Conservation (phyloP, 2,329 filamentous ascomycete species). For the Zasmidium angulare region DNA sequence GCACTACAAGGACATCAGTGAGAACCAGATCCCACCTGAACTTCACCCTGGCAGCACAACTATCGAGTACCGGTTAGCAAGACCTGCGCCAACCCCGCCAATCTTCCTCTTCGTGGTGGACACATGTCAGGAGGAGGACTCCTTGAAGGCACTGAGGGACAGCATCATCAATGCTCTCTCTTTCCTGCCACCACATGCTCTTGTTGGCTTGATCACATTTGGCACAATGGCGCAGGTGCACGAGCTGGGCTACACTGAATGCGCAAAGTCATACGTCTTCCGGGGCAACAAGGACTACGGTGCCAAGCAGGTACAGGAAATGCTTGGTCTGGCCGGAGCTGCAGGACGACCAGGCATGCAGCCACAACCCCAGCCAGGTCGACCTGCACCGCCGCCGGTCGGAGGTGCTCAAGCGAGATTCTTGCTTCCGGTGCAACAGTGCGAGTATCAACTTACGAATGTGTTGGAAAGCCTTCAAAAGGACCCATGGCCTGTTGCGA, state of each 20-base stretch:
- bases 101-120: conserved; percentile 88
- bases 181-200: conserved; percentile 74
- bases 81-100: conserved; percentile 79
- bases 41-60: conserved; percentile 79
- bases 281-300: conserved; percentile 95
- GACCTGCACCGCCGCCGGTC: conserved; percentile 63
- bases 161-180: conserved; percentile 84
- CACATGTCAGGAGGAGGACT: conserved; percentile 85
- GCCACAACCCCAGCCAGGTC: conserved; percentile 68
- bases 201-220: conserved; percentile 81
- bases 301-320: conserved; percentile 99
- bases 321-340: conserved; percentile 76
- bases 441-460: conserved; percentile 96
- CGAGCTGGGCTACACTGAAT: conserved; percentile 96
- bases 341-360: conserved; percentile 71
- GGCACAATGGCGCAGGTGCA: conserved; percentile 98
- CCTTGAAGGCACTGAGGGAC: conserved; percentile 78
- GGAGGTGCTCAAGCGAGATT: conserved; percentile 85
- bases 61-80: conserved; percentile 81
- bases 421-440: conserved; percentile 89
- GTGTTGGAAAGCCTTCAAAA: conserved; percentile 92
- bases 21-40: conserved; percentile 79
- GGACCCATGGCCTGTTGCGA: conserved; percentile 96
- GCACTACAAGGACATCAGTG: conserved; percentile 87
- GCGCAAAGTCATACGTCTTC: conserved; percentile 98